phyloP scores from a whole-genome alignment of 345 rosid genomes.

The Citrus sinensis region DVS_A1.0 CM039164.1:16209001-16209500 shows the following conservation, averaged over 20 bases:
- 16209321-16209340: neutral
- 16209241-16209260: neutral
- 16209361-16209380: neutral
- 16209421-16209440: neutral
- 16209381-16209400: neutral
- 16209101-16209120: too few species aligned
- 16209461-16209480: neutral
- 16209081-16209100: too few species aligned
- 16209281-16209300: neutral
- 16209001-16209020: too few species aligned
- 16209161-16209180: too few species aligned
- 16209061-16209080: too few species aligned
- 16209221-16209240: neutral
- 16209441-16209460: neutral
- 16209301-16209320: constrained; percentile 6
- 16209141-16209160: too few species aligned
- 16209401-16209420: neutral
- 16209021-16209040: too few species aligned
- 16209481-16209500: neutral
- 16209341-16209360: neutral
- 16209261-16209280: neutral
- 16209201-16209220: neutral
- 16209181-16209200: too few species aligned
- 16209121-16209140: too few species aligned
- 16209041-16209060: too few species aligned